A percentile compares a stretch with the other conserved stretches of the same genome.
Conservation (phyloP, 2,329 filamentous ascomycete genomes). For the Nemania sp. region DNA sequence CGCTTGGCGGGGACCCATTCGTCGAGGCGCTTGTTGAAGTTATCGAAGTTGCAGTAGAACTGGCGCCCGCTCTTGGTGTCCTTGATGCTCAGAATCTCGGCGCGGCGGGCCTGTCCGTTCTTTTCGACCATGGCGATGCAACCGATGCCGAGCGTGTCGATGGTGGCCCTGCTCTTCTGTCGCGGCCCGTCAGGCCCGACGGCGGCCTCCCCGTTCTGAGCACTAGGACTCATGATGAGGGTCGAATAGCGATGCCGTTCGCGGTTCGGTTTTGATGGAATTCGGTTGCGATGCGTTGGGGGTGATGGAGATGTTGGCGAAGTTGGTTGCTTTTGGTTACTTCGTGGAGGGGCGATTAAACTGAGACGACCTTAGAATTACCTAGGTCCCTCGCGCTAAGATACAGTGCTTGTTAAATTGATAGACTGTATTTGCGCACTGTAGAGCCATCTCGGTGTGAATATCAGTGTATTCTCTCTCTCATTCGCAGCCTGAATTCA, state of each 20-base stretch:
- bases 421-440: background rate
- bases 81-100: constrained; percentile 94
- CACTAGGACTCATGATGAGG: constrained; percentile 59
- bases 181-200: constrained; percentile 62
- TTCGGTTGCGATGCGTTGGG: constrained; percentile 26
- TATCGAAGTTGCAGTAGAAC: constrained; percentile 97
- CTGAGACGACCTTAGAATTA: no score
- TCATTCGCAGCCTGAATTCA: background rate
- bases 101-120: constrained; percentile 85
- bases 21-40: constrained; percentile 85
- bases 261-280: constrained; percentile 47
- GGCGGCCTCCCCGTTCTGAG: constrained; percentile 54
- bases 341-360: no score
- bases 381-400: no score
- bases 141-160: constrained; percentile 72
- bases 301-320: background rate
- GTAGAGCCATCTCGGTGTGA: background rate
- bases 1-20: constrained; percentile 88
- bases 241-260: constrained; percentile 34
- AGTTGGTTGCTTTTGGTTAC: background rate
- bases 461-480: no score
- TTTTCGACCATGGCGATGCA: constrained; percentile 66
- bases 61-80: constrained; percentile 85
- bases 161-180: constrained; percentile 80
- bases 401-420: background rate